phyloP scores from a whole-genome alignment of 2,329 filamentous ascomycete genomes.

The Penicillium sp. region DNA sequence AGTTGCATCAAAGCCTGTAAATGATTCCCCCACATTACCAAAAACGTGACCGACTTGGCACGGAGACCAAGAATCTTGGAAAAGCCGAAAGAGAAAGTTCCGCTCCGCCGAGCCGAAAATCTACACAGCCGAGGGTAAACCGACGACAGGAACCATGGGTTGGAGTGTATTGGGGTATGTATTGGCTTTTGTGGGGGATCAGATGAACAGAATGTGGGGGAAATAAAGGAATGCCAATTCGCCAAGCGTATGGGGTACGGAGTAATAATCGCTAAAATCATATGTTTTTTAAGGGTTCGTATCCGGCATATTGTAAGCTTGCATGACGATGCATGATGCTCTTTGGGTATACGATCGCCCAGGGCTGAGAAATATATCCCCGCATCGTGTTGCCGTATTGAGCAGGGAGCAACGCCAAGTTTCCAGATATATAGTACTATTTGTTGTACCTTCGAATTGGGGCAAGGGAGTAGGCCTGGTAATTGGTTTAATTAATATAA shows the following conservation, averaged over 20 bases:
- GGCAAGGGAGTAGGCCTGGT: background rate
- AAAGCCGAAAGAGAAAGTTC: slow-evolving; percentile 5
- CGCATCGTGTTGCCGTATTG: background rate
- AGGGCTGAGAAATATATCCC: slow-evolving; percentile 4
- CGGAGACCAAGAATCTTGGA: background rate
- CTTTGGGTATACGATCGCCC: background rate
- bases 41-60: slow-evolving; percentile 6
- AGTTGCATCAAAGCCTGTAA: background rate
- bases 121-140: background rate
- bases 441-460: background rate
- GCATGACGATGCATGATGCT: slow-evolving; percentile 6
- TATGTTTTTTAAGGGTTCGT: background rate
- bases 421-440: background rate
- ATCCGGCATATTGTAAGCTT: background rate
- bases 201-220: slow-evolving; percentile 12
- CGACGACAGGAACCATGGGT: background rate
- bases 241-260: too few relatives aligned
- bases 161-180: background rate
- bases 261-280: background rate
- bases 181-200: slow-evolving; percentile 2
- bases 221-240: background rate
- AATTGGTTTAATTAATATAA: background rate
- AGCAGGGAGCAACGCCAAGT: background rate
- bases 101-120: slow-evolving; percentile 23
- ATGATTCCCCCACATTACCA: background rate